Evolutionary conservation across 352 stramenopile species (phyloP), one percentile per base, ranked within the genome.

Genomic region (Hyaloperonospora arabidopsidis): DNA sequence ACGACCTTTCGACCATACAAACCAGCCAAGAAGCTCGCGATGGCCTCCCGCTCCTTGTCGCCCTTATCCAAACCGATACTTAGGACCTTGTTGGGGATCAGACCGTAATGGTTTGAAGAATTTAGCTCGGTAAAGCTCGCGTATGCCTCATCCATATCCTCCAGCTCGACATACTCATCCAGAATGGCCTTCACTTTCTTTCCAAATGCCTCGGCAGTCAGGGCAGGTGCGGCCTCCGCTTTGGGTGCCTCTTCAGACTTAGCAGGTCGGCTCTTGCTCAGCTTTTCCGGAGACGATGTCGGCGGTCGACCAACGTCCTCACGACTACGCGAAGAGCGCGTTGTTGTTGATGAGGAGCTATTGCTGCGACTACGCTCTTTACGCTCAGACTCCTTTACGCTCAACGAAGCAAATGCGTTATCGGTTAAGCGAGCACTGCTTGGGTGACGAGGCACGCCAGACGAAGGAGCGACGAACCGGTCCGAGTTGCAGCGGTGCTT

Each of bases 141-240:
- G 15, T 66, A 65, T 2, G 74, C 83, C 35, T 94, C 88, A n/a
- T 94, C 81, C 19, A 89, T 46, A 59, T 97, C 87, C 34, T 93
- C 76, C 39, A 81, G 66, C 52, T 83, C 77, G 54, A 94, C 93
- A 55, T 82, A 96, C 58, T 94, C 79, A 5, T 89, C 67, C 10
- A 97, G 59, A 52, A 87, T 89, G 17, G 86, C 70, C 61, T 89
- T 90, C 28, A 80, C 63, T 63, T 96, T 83, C 66, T 96, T 97
- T 51, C 84, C 78, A 36, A 89, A 84, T 2, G 54, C 74, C 2
- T 80, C 77, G 4, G 75, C 64, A 0, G 75, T 74, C 29, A 87
- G 49, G n/a, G 52, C 0, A 17, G 51, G 32, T n/a, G 56, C 18
- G 4, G 60, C 34, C n/a, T 63, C 49, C 4, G 43, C 45, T 17